Base-by-base conservation (phyloP, 2,329 filamentous ascomycete species). In the Cordyceps cicadae region DNA sequence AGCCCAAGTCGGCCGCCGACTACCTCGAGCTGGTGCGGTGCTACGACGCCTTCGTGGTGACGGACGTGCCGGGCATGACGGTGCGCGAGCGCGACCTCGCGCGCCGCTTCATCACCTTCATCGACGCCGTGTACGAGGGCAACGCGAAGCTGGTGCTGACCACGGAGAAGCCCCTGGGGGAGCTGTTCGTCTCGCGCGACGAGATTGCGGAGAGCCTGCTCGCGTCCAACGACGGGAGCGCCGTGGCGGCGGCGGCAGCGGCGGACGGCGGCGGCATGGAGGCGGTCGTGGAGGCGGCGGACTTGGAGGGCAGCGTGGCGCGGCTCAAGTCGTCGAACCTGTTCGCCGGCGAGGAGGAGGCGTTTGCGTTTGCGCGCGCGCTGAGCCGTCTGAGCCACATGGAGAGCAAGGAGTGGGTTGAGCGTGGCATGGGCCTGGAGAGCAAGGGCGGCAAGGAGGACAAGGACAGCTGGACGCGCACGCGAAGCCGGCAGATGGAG, bases 141-240 rank as follows among this genome's bases (percentile, higher is more conserved):
- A 84, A 93, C 73, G 92, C 92, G n/a, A 97, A 97, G 76, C 83
- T 99, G 8, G 93, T 97, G 17, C 83, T 99, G 60, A 99, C 94
- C 0, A 92, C 90, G 3, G 91, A 87, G 46, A 90, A 92, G 54
- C 91, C 93, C 0, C 79, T 99, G 2, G 85, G 85, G 8, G 87
- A 96, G 70, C 84, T 97, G 39, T 99, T 97, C 75, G 81, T 96
- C 51, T 90, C 89, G 24, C 79, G 84, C 17, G 78, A 84, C 17
- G 89, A 92, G 71, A 77, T 91, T 54, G 80, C 83, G 49, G 81
- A 86, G 66, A 70, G 62, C 46, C 80, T 85, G 8, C 70, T 87
- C 15, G 72, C 80, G 54, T 75, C 83, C 48, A 74, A 79, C 11
- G 74, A 76, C 24, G 17, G 2, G 29, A 7, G 29, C 29, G 24